Conservation (phyloP, 2,329 filamentous ascomycete species). For the Alternaria arborescens region DNA sequence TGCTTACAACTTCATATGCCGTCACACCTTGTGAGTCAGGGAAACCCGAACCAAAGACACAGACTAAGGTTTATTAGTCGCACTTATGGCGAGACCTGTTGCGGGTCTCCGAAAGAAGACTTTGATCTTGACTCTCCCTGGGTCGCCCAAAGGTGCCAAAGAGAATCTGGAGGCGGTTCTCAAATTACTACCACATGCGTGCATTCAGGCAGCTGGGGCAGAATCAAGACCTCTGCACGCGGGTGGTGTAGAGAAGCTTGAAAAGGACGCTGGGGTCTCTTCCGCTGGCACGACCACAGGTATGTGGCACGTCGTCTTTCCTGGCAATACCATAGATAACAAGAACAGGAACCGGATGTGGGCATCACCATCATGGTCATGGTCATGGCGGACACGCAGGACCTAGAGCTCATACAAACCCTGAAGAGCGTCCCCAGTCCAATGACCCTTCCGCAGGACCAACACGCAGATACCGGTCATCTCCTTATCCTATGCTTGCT, state of each 20-base stretch:
- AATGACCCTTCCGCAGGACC: constrained; percentile 68
- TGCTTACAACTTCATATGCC: constrained; percentile 83
- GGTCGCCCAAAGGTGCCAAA: constrained; percentile 92
- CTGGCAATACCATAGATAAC: constrained; percentile 5
- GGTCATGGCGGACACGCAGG: constrained; percentile 55
- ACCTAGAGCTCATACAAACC: constrained; percentile 74
- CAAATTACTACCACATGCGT: constrained; percentile 94
- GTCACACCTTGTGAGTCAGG: constrained; percentile 83
- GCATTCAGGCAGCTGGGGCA: constrained; percentile 82
- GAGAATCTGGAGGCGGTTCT: constrained; percentile 91
- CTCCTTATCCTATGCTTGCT: constrained; percentile 90
- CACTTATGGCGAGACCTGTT: constrained; percentile 93
- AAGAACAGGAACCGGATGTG: constrained; percentile 31
- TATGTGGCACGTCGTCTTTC: constrained; percentile 4
- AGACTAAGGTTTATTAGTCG: constrained; percentile 67
- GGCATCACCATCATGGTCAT: constrained; percentile 58
- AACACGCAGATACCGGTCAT: constrained; percentile 78
- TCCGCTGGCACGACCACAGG: constrained; percentile 27
- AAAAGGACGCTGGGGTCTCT: constrained; percentile 74
- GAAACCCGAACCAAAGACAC: not conserved
- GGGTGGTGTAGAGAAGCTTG: constrained; percentile 83
- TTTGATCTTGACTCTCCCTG: constrained; percentile 87
- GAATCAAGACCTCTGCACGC: constrained; percentile 82
- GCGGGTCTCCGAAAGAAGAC: constrained; percentile 85
- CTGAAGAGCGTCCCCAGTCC: constrained; percentile 64